Evolutionary conservation across 1,284 basidiomycete species (phyloP).

Genomic region (Schizophyllum commune): DNA sequence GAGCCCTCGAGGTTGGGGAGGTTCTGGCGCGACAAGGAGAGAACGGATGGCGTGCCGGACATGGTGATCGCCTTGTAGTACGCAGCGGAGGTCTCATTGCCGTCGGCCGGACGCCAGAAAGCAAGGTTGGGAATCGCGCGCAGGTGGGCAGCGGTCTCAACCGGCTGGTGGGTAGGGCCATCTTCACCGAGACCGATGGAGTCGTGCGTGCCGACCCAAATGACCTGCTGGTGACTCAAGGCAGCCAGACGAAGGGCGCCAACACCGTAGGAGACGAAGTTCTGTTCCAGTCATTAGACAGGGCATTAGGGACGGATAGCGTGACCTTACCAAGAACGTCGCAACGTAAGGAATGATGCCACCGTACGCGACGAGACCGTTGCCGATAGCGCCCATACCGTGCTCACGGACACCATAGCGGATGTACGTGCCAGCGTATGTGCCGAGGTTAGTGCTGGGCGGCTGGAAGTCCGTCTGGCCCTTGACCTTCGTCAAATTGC

Average conservation of each 20-base stretch:
- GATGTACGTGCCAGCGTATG: constrained; percentile 85
- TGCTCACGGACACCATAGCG: constrained; percentile 97
- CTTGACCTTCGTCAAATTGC: constrained; percentile 83
- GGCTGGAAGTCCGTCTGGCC: constrained; percentile 87
- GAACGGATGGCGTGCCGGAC: constrained; percentile 73
- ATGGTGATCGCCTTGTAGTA: constrained; percentile 78
- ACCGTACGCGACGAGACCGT: constrained; percentile 83
- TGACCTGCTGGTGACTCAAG: constrained; percentile 83
- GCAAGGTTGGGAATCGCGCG: constrained; percentile 87
- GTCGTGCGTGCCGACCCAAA: constrained; percentile 90
- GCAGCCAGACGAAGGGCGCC: constrained; percentile 91
- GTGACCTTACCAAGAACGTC: constrained; percentile 68
- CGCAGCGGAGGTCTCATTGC: constrained; percentile 89
- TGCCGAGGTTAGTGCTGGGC: constrained; percentile 77
- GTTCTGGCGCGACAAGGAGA: constrained; percentile 89
- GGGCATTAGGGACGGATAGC: constrained; percentile 3
- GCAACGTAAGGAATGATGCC: constrained; percentile 80
- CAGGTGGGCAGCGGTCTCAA: constrained; percentile 84
- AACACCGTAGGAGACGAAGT: constrained; percentile 91
- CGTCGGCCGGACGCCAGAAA: constrained; percentile 91
- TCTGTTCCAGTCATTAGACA: constrained; percentile 33
- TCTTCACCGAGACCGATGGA: constrained; percentile 92
- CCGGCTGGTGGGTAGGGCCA: constrained; percentile 93
- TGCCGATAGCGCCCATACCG: constrained; percentile 93
- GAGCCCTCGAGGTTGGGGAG: constrained; percentile 89